Evolutionary conservation across 352 stramenopile species (phyloP).

Genomic region (Phytophthora pisi): DNA sequence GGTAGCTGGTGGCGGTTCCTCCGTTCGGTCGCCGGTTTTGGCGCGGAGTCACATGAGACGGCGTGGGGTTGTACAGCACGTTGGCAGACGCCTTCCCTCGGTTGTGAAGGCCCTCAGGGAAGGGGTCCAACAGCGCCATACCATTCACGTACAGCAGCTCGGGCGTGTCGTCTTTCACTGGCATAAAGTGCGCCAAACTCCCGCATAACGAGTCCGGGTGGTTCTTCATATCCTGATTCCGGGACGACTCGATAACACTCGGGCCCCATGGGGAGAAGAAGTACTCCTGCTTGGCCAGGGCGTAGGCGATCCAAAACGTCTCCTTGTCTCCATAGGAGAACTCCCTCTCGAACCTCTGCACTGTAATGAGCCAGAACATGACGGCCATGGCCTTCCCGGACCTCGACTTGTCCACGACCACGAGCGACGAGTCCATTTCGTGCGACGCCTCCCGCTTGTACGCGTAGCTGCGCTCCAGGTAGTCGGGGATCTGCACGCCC

Average conservation of each 20-base stretch:
- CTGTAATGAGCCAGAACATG: slow-evolving; percentile 59
- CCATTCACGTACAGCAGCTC: slow-evolving; percentile 62
- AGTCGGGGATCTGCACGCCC: slow-evolving; percentile 28
- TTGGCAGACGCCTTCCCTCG: slow-evolving; percentile 32
- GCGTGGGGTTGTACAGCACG: slow-evolving; percentile 48
- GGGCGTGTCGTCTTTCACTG: slow-evolving; percentile 33
- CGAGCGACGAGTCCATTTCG: slow-evolving; percentile 68
- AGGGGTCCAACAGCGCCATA: slow-evolving; percentile 57
- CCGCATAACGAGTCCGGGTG: slow-evolving; percentile 62
- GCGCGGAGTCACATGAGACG: slow-evolving; percentile 47
- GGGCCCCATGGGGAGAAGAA: slow-evolving; percentile 65
- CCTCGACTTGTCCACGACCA: slow-evolving; percentile 49
- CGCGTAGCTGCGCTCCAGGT: slow-evolving; percentile 46
- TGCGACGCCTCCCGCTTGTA: slow-evolving; percentile 52
- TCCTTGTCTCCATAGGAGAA: slow-evolving; percentile 73
- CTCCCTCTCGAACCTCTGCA: slow-evolving; percentile 49
- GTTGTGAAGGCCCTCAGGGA: slow-evolving; percentile 34
- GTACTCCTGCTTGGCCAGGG: slow-evolving; percentile 50
- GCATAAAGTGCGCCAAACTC: slow-evolving; percentile 61
- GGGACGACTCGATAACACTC: slow-evolving; percentile 45
- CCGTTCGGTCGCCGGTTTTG: slow-evolving; percentile 33
- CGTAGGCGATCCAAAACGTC: slow-evolving; percentile 68
- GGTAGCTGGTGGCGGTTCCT: slow-evolving; percentile 21
- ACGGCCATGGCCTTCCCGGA: slow-evolving; percentile 43
- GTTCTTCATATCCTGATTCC: slow-evolving; percentile 54